phyloP scores from a whole-genome alignment of 257 asterid genomes.

The Vinca minor region DNA sequence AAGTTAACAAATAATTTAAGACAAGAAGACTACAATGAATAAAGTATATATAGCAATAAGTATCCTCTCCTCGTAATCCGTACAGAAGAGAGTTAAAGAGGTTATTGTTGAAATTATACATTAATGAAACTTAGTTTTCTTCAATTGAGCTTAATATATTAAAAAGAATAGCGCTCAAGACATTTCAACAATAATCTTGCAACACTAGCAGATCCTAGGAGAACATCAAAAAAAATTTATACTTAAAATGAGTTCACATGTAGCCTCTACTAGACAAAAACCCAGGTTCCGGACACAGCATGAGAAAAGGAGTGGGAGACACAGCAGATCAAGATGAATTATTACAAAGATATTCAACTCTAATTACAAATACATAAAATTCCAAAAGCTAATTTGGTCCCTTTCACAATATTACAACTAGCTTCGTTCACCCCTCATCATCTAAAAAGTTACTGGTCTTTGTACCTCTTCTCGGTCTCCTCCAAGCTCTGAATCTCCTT shows the following conservation, averaged over 20 bases:
- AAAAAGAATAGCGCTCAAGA: no score
- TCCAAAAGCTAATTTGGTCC: neutral
- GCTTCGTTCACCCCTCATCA: neutral
- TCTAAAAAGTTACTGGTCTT: slow-evolving; percentile 43
- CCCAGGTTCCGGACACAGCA: neutral
- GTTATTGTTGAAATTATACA: no score
- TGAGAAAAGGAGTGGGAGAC: neutral
- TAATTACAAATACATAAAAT: neutral
- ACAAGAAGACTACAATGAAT: no score
- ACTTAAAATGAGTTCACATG: neutral
- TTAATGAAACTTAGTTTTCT: no score
- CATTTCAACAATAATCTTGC: no score
- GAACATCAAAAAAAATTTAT: no score
- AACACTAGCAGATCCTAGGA: no score
- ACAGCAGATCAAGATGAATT: neutral
- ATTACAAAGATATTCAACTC: neutral
- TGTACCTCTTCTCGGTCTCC: slow-evolving; percentile 80
- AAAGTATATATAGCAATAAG: no score
- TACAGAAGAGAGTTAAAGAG: no score
- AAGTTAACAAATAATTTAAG: no score
- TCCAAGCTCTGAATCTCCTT: slow-evolving; percentile 58
- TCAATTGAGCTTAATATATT: no score
- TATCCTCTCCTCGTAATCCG: no score
- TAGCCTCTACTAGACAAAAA: neutral
- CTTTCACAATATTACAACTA: neutral